Percentiles rank a stretch among this genome's conserved stretches.
Evolutionary conservation across 805 yeast species (phyloP).

Genomic region (Yamadazyma endophytica): DNA sequence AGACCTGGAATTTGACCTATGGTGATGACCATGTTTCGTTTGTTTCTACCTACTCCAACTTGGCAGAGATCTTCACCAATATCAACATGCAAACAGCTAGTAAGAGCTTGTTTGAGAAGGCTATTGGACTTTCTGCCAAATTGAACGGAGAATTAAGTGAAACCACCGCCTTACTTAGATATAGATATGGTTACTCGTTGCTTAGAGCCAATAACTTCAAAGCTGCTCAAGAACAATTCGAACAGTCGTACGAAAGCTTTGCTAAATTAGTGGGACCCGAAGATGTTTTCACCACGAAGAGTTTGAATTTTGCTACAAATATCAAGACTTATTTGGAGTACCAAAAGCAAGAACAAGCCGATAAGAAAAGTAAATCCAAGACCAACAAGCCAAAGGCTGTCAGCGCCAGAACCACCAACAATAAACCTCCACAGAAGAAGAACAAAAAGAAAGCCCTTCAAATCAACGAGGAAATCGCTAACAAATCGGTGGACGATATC

Average conservation of each 20-base stretch:
- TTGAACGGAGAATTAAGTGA: conserved; percentile 58
- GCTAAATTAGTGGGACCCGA: conserved; percentile 59
- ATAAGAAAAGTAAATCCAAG: conserved; percentile 9
- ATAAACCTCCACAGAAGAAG: conserved; percentile 4
- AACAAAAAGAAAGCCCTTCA: conserved; percentile 11
- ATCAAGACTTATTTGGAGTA: conserved; percentile 47
- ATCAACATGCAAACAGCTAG: conserved; percentile 47
- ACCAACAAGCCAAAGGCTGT: conserved; percentile 6
- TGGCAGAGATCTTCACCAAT: conserved; percentile 56
- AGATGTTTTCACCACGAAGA: conserved; percentile 63
- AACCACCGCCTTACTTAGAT: conserved; percentile 61
- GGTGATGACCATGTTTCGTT: conserved; percentile 68
- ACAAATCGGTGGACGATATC: conserved; percentile 68
- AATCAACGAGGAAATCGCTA: conserved; percentile 41
- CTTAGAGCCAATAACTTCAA: conserved; percentile 49
- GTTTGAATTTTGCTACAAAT: conserved; percentile 59
- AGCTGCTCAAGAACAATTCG: conserved; percentile 53
- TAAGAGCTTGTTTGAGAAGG: conserved; percentile 47
- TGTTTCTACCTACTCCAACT: conserved; percentile 57
- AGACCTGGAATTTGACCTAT: conserved; percentile 53
- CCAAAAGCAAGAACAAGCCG: conserved; percentile 31
- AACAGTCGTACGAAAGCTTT: conserved; percentile 55
- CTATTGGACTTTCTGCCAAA: conserved; percentile 47
- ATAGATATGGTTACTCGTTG: conserved; percentile 51
- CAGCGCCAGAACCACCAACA: conserved; percentile 13